A percentile compares a stretch with the other conserved stretches of the same genome.
These are phyloP conservation scores for Epichloe aotearoae DNA, from an alignment of 2,329 filamentous ascomycete genomes.

Conservation along the genomic window DNA sequence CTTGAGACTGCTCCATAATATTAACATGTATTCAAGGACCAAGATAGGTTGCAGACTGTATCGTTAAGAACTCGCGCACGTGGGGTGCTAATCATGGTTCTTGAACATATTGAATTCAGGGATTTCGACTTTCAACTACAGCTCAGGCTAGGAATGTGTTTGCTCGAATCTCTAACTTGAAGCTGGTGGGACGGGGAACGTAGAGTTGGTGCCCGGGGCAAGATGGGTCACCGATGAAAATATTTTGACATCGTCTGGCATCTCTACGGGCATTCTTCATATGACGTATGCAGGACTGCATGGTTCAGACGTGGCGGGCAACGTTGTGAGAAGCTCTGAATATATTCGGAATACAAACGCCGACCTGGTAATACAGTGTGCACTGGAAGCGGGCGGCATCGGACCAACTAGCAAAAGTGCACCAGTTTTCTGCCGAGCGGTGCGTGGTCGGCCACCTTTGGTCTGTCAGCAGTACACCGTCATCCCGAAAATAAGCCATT, in stretches of 20 bases:
- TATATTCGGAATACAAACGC: constrained; percentile 41
- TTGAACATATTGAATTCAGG: no score
- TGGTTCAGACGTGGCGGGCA: constrained; percentile 35
- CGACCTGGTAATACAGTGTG: constrained; percentile 4
- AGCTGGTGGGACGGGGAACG: constrained; percentile 11
- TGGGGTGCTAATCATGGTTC: no score
- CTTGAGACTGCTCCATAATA: accelerated
- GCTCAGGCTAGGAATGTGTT: no score
- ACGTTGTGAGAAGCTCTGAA: constrained; percentile 39
- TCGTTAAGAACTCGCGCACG: no score
- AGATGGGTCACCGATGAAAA: constrained; percentile 49
- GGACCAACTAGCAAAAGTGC: neutral
- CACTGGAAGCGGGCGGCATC: neutral
- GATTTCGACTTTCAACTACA: no score
- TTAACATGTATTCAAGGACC: no score
- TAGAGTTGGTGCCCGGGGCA: constrained; percentile 41
- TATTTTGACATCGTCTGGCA: constrained; percentile 48
- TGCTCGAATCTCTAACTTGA: no score
- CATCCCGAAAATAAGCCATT: neutral
- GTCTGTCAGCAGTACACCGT: neutral
- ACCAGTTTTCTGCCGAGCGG: neutral
- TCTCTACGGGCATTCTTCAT: constrained; percentile 29
- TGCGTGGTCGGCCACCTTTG: neutral
- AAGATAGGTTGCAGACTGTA: no score
- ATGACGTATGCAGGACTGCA: constrained; percentile 20